Base-by-base conservation (phyloP, 345 rosid genomes). In the Lumnitzera littorea region DNA sequence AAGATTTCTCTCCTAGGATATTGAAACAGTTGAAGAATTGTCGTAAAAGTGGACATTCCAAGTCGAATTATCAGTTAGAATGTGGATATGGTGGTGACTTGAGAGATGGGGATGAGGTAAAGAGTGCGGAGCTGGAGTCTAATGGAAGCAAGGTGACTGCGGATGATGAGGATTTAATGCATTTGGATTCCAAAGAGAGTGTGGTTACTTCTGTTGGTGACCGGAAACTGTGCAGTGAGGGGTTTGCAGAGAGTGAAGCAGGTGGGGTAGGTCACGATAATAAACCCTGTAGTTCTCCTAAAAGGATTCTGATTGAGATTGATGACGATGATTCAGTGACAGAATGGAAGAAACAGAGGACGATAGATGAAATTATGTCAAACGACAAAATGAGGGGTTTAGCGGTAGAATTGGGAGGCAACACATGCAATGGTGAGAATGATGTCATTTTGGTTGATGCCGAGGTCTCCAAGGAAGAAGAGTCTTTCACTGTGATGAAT, bases 41-140 rank as follows among this genome's bases (percentile, higher is more conserved):
- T 51, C 71, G 61, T 24, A 74, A 68, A 50, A 53, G 64, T 27
- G 48, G 64, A 55, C 63, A 41, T 54, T 23, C 64, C 25, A 78
- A 53, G 36, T 52, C 58, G 1, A 47, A 46, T 0, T 67, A 63
- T 50, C 51, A 24, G 57, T 56, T 29, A 52, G 73, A 66, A 51
- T 64, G 29, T 41, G 50, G 53, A 3, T 75, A 69, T 46, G 62
- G 48, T 43, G 71, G 49, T 24, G 70, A 70, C 31, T 58, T 58
- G 46, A 61, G 53, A 24, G 43, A 58, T 59, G 66, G 48, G 24
- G 59, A 53, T 11, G 71, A 67, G 53, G 57, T 46, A 20, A 70
- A 72, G 65, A 60, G 66, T n/a, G 31, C 15, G 24, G 50, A 65
- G 58, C 53, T 62, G 41, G 70, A 72, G 50, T 58, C 62, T 15